Evolutionary conservation across 371 early-diverging fungal genomes (phyloP).

Genomic region (Caulochytrium protostelioides): DNA sequence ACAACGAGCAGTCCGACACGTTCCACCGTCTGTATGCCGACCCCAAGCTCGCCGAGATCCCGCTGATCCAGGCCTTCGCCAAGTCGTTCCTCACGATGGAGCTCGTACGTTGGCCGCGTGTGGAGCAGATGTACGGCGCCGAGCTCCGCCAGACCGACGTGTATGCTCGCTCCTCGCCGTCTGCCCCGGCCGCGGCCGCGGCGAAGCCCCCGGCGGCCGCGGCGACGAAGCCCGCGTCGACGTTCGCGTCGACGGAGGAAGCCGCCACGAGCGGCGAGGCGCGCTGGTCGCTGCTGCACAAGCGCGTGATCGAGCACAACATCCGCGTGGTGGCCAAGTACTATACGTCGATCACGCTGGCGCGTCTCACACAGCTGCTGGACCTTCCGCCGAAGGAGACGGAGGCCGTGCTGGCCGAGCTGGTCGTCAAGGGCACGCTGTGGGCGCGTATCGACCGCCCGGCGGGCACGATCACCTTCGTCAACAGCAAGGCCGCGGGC

Average conservation of each 20-base stretch:
- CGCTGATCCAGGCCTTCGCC: conserved; percentile 49
- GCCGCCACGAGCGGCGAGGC: no score
- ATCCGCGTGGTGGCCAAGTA: conserved; percentile 87
- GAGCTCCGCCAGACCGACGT: conserved; percentile 43
- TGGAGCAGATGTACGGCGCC: conserved; percentile 62
- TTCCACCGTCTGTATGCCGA: conserved; percentile 63
- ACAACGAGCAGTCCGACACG: conserved; percentile 86
- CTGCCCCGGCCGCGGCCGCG: no score
- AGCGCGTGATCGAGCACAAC: conserved; percentile 90
- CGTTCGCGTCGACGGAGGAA: conserved; percentile 40
- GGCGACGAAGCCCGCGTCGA: no score
- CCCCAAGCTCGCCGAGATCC: conserved; percentile 45
- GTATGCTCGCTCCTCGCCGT: no score
- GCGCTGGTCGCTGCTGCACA: conserved; percentile 63
- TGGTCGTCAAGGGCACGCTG: conserved; percentile 81
- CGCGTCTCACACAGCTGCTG: conserved; percentile 51
- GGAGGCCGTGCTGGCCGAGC: conserved; percentile 70
- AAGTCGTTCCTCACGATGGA: conserved; percentile 76
- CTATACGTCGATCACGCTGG: conserved; percentile 66
- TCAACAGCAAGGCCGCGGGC: conserved; percentile 53
- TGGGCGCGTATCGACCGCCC: conserved; percentile 88
- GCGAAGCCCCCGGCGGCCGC: no score
- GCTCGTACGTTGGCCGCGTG: conserved; percentile 79
- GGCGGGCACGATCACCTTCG: conserved; percentile 69
- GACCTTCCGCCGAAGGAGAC: conserved; percentile 49